These are phyloP conservation scores for Lactarius quietus DNA, from an alignment of 768 basidiomycete genomes.

Conservation along the genomic window DNA sequence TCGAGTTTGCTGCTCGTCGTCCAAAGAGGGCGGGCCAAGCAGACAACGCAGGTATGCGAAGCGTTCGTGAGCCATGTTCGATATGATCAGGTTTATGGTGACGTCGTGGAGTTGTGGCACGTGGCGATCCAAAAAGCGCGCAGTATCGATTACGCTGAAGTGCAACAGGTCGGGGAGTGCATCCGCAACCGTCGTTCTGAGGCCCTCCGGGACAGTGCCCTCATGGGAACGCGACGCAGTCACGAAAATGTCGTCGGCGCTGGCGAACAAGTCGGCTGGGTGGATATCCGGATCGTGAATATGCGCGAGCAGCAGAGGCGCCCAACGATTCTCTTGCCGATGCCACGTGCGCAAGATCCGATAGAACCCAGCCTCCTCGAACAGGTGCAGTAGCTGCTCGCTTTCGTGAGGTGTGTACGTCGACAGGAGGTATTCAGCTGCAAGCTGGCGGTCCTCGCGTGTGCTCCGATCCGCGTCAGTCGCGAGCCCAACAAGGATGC, in stretches of 20 bases:
- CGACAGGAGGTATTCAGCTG: constrained; percentile 90
- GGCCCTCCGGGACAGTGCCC: constrained; percentile 50
- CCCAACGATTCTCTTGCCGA: constrained; percentile 73
- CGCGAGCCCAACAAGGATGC: constrained; percentile 73
- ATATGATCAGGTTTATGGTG: constrained; percentile 52
- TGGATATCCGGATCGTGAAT: constrained; percentile 67
- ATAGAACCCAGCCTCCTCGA: constrained; percentile 84
- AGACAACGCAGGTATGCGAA: constrained; percentile 78
- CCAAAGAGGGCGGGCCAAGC: constrained; percentile 47
- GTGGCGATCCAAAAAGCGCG: constrained; percentile 65
- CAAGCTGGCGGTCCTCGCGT: constrained; percentile 91
- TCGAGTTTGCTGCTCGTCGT: constrained; percentile 36
- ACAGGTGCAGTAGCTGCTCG: constrained; percentile 61
- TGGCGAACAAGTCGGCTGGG: constrained; percentile 58
- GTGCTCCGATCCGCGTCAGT: constrained; percentile 72
- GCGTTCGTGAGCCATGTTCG: constrained; percentile 48
- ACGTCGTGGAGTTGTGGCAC: constrained; percentile 60
- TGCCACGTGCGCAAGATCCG: constrained; percentile 84
- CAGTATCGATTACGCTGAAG: constrained; percentile 61
- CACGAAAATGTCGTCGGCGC: constrained; percentile 58
- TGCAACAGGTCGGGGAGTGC: constrained; percentile 65
- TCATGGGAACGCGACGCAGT: constrained; percentile 45
- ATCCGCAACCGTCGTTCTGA: constrained; percentile 50
- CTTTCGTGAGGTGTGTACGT: constrained; percentile 81
- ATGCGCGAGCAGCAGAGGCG: constrained; percentile 65